A percentile compares a stretch with the other conserved stretches of the same genome.
phyloP scores from a whole-genome alignment of 768 basidiomycete species.

The Pleurotus cornucopiae region DNA sequence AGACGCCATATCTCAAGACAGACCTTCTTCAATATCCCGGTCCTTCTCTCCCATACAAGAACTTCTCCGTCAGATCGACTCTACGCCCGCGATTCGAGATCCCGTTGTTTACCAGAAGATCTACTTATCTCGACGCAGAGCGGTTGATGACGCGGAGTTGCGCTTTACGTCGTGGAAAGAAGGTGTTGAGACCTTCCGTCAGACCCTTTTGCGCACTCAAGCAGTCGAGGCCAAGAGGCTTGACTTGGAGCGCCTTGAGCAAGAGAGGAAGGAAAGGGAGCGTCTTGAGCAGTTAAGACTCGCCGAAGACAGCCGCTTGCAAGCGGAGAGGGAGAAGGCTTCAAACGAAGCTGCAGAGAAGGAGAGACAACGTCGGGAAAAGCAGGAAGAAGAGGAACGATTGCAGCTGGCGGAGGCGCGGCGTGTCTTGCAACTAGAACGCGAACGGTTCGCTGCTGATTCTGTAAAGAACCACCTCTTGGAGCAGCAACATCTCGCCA shows the following conservation, averaged over 20 bases:
- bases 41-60: constrained; percentile 54
- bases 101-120: constrained; percentile 41
- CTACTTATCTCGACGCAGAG: constrained; percentile 42
- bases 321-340: constrained; percentile 13
- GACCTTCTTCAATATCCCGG: constrained; percentile 34
- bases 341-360: constrained; percentile 16
- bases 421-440: constrained; percentile 12
- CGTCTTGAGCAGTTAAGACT: constrained; percentile 9
- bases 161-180: constrained; percentile 47
- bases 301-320: constrained; percentile 14
- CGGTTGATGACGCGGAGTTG: constrained; percentile 47
- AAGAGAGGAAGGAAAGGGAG: constrained; percentile 10
- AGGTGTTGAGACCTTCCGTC: constrained; percentile 33
- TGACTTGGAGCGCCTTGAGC: constrained; percentile 28
- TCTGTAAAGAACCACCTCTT: constrained; percentile 2
- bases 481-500: constrained; percentile 4
- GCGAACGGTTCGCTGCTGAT: constrained; percentile 5
- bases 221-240: constrained; percentile 36
- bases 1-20: constrained; percentile 27
- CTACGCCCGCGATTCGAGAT: constrained; percentile 37
- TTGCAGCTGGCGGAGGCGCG: constrained; percentile 16
- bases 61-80: constrained; percentile 53
- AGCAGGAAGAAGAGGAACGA: constrained; percentile 15
- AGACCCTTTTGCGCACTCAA: constrained; percentile 35
- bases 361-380: constrained; percentile 8